Evolutionary conservation across 31 red algal genomes (phyloP), one percentile per base, ranked within the genome.

Genomic region (Asparagopsis taxiformis): DNA sequence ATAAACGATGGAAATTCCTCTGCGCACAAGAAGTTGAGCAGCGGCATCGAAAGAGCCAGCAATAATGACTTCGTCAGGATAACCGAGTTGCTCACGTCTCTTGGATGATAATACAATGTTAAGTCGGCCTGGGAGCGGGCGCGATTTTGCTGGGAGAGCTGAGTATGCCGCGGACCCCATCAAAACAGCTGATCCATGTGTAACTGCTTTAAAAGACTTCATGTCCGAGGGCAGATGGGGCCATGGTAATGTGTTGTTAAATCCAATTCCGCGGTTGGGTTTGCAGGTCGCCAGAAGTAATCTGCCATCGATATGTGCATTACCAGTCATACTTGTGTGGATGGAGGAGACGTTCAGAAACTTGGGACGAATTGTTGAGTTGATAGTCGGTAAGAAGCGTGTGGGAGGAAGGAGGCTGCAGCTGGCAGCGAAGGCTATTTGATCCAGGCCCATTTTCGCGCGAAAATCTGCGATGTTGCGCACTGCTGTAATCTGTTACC

Each of bases 131-230:
- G 80, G 81, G 13, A 99, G 68, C 1, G 97, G 97, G 13, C 77
- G 71, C 16, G 63, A 44, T 0, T 48, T 60, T 17, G 34, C 22
- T 8, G 97, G 97, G 1, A 99, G 44, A 3, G 88, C 90, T 15
- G 29, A 38, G 63, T 82, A 99, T 29, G 97, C 93, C 9, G 58
- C 36, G 13, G 76, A 71, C 4, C 97, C 97, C 92, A 99, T 95
- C 22, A 99, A 54, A 3, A 99, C 97, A 25, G 88, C 59, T 1
- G 38, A 25, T 6, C 55, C 70, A 15, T 55, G 62, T 19, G 97
- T 99, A 1, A 91, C 32, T 30, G 53, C n/a, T 44, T 44, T 56
- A 55, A 99, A 95, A 69, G 79, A 67, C 3, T 43, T 24, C 55
- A 95, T 58, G 43, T 99, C 97, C 13, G 64, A 48, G 0, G 80